Base-by-base conservation (phyloP, 352 stramenopile species). In the Lagenidium sp. region DNA sequence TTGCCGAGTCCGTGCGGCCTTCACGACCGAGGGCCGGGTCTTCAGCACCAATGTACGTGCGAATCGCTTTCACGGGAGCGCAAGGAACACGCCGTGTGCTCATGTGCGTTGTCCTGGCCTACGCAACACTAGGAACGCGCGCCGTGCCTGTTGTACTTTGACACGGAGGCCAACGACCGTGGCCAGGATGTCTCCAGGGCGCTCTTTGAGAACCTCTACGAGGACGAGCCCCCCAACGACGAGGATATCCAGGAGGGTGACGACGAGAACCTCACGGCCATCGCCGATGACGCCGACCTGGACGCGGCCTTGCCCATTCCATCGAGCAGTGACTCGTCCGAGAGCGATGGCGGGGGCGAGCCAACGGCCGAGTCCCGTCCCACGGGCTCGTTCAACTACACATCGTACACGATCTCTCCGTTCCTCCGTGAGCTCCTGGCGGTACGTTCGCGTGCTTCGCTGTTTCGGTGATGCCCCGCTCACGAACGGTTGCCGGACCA, bases 91-190 rank as follows among this genome's bases (percentile, higher is more conserved):
- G n/a, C n/a, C n/a, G n/a, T n/a, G n/a, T n/a, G n/a, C n/a, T n/a
- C n/a, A n/a, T n/a, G n/a, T n/a, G n/a, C n/a, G n/a, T n/a, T n/a
- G n/a, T n/a, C n/a, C n/a, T n/a, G n/a, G n/a, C n/a, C n/a, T n/a
- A n/a, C n/a, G n/a, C n/a, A n/a, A n/a, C n/a, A n/a, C 1, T 39
- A 91, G 72, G 79, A 91, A 51, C 70, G 79, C 24, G 76, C 79
- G 6, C 79, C 79, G 19, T 87, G 73, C 35, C 53, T 91, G 12
- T 63, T 91, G 23, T 83, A 72, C 48, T 85, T 91, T 44, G 65
- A 78, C 37, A 76, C 71, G 4, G 57, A 81, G 47, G 63, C 78
- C 26, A 59, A 63, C 42, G 63, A 58, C 16, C 57, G 39, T 22
- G 46, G 58, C 5, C 55, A 62, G 26, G 76, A 85, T 26, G 78